Evolutionary conservation across 179 eudicot genomes (phyloP).

Genomic region (Beta corolliflora): DNA sequence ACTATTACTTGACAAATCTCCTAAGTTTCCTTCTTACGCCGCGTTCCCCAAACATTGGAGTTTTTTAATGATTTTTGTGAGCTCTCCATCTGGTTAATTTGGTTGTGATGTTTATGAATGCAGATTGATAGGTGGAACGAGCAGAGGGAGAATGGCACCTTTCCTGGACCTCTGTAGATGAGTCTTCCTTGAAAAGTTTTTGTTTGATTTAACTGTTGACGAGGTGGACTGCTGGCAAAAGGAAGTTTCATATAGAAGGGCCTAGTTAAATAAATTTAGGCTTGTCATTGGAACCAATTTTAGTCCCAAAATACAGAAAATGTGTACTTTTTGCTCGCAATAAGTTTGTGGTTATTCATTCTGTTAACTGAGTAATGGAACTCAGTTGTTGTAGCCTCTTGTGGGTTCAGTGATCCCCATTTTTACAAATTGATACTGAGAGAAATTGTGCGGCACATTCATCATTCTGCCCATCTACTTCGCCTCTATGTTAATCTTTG

Average conservation of each 20-base stretch:
- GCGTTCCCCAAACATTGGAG: not conserved
- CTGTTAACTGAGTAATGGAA: constrained; percentile 26
- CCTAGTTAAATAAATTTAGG: constrained; percentile 30
- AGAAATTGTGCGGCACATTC: constrained; percentile 17
- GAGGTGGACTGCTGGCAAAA: constrained; percentile 12
- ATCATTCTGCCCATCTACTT: not conserved
- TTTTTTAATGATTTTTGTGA: not conserved
- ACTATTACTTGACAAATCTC: not conserved
- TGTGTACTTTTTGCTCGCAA: constrained; percentile 32
- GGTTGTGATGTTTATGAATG: constrained; percentile 26
- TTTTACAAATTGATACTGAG: constrained; percentile 20
- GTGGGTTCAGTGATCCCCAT: constrained; percentile 6
- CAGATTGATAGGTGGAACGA: constrained; percentile 78
- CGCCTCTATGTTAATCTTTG: not conserved
- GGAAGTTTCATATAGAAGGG: constrained; percentile 27
- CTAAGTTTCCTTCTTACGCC: not conserved
- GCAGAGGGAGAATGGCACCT: constrained; percentile 74
- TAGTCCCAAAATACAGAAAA: constrained; percentile 33
- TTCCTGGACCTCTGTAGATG: constrained; percentile 59
- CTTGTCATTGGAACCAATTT: constrained; percentile 36
- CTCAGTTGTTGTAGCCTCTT: constrained; percentile 19
- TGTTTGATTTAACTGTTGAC: constrained; percentile 25
- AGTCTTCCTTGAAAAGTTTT: constrained; percentile 14
- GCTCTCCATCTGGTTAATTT: constrained; percentile 15
- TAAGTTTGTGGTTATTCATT: constrained; percentile 35